Evolutionary conservation across 371 early-diverging fungal species (phyloP).

Genomic region (Syncephalastrum sp.): DNA sequence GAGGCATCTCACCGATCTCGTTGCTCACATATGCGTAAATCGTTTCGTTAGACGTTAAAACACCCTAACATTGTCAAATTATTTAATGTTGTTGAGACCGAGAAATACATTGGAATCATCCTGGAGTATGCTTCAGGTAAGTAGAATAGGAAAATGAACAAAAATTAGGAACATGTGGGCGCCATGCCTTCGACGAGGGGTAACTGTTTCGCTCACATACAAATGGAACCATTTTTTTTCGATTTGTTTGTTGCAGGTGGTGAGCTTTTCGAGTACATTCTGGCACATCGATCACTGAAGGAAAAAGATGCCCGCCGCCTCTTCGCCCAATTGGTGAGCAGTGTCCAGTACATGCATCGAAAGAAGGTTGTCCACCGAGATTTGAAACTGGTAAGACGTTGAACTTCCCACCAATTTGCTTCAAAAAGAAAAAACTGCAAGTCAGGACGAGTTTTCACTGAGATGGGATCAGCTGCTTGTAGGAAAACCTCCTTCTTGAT

Average conservation of each 20-base stretch:
- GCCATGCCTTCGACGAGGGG: background rate
- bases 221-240: background rate
- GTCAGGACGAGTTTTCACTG: constrained; percentile 37
- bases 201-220: background rate
- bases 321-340: constrained; percentile 76
- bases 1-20: background rate
- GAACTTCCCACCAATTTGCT: constrained; percentile 7
- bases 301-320: constrained; percentile 63
- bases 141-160: background rate
- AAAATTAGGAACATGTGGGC: background rate
- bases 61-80: constrained; percentile 75
- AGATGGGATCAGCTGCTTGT: constrained; percentile 59
- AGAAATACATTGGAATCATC: constrained; percentile 66
- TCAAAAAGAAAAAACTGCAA: background rate
- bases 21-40: constrained; percentile 2
- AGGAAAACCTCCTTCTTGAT: constrained; percentile 92
- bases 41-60: constrained; percentile 56
- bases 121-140: constrained; percentile 69
- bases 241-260: constrained; percentile 22
- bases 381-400: constrained; percentile 58
- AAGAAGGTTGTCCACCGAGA: constrained; percentile 70
- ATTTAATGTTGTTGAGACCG: constrained; percentile 75
- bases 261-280: constrained; percentile 74
- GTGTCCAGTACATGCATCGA: constrained; percentile 59
- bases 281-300: constrained; percentile 55